Base-by-base conservation (phyloP, 768 basidiomycete species). In the Podaxis sp. region DNA sequence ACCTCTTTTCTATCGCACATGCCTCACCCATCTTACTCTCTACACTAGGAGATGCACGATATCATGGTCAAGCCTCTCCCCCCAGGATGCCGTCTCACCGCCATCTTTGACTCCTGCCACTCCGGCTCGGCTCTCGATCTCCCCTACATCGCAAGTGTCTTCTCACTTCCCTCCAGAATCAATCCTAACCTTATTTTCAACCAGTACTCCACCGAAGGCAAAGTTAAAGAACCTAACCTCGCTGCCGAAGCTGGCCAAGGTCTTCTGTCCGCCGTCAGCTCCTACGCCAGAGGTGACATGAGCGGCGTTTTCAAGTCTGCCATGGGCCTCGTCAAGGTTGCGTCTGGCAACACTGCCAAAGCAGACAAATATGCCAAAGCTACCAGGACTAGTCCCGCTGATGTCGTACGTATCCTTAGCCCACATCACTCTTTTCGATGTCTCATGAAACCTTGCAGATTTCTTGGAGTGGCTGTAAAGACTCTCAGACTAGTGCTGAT, bases 181-280 rank as follows among this genome's bases (percentile, higher is more conserved):
- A 57, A 35, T 35, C 37, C 3, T 32, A 46, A 9, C 36, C 62
- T 14, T 42, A 50, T 23, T 14, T 53, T 13, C 21, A 21, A 50
- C 11, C 62, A 91, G 86, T 98, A 98, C 74, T 93, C 93, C 21
- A 96, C 94, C 5, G 93, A 98, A 75, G 95, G 95, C 52, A 94
- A 92, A 69, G 76, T 98, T 70, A 97, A 98, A 72, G 94, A 97
- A 70, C 94, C 95, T 36, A 95, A 97, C 69, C 75, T 94, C 14
- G 86, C 87, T 10, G 82, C 87, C 7, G 94, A 92, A 69, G 95
- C 95, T 3, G 95, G 94, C 0, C 85, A 91, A 69, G 93, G 92
- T 6, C 76, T 97, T 3, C 71, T 96, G n/a, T 82, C 83, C 23
- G 91, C 93, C 1, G 84, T 91, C 1, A 75, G 80, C 28, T 87